A percentile compares a stretch with the other conserved stretches of the same genome.
These are phyloP conservation scores for Rutstroemia sp. DNA, from an alignment of 2,329 filamentous ascomycete genomes.

Conservation along the genomic window DNA sequence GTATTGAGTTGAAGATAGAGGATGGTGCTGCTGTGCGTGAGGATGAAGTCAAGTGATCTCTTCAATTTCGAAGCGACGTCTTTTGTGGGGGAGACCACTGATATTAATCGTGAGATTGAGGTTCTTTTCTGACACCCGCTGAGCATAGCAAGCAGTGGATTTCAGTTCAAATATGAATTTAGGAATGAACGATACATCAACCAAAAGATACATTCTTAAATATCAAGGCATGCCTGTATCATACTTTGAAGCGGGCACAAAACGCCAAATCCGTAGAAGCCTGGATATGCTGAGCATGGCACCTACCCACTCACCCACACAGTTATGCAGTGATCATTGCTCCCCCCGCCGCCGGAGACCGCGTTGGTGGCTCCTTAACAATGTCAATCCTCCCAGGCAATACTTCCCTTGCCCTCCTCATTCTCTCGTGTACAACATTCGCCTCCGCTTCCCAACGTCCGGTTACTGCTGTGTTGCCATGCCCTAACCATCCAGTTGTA, in stretches of 20 bases:
- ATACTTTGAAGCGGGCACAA: too few species aligned
- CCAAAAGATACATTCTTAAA: too few species aligned
- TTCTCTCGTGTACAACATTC: constrained; percentile 27
- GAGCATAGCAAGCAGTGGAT: too few species aligned
- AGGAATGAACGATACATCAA: too few species aligned
- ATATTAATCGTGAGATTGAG: too few species aligned
- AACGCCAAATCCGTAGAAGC: too few species aligned
- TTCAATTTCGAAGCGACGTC: not conserved
- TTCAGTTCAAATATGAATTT: too few species aligned
- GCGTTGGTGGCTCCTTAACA: not conserved
- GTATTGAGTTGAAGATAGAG: constrained; percentile 2
- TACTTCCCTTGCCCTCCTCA: constrained; percentile 19
- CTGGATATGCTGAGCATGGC: too few species aligned
- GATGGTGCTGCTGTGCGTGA: not conserved
- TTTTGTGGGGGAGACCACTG: not conserved
- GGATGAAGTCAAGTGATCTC: not conserved
- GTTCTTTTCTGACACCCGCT: too few species aligned
- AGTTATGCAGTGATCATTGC: not conserved
- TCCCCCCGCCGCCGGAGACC: not conserved
- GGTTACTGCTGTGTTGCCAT: constrained; percentile 16
- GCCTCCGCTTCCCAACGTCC: constrained; percentile 31
- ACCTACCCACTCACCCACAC: not conserved
- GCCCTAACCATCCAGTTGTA: constrained; percentile 24
- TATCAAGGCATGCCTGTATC: too few species aligned
- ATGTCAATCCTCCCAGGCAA: not conserved